Conservation (phyloP, 1,284 basidiomycete species). For the Leccinum variabile region DNA sequence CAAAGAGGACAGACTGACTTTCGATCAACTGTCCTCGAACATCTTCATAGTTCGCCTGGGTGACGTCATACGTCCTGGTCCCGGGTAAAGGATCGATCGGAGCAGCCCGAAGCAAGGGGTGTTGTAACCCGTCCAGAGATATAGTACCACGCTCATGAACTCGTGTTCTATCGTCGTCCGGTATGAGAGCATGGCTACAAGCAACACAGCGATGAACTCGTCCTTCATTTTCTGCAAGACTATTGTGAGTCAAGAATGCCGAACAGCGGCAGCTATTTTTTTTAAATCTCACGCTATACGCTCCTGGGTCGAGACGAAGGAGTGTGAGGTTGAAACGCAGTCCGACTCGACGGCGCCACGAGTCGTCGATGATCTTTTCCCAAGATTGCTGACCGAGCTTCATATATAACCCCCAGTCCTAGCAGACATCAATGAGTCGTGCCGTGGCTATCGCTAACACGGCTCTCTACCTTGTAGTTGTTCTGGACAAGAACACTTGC, state of each 20-base stretch:
- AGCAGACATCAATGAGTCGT: conserved; percentile 9
- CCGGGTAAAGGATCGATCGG: conserved; percentile 23
- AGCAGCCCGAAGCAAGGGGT: conserved; percentile 48
- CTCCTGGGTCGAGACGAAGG: conserved; percentile 60
- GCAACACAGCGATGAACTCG: conserved; percentile 56
- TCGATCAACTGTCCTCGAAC: conserved; percentile 29
- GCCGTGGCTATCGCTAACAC: not conserved
- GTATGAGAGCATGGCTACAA: conserved; percentile 55
- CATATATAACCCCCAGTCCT: conserved; percentile 71
- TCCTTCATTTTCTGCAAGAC: conserved; percentile 48
- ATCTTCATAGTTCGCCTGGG: conserved; percentile 15
- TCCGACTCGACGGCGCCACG: conserved; percentile 62
- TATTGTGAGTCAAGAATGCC: not conserved
- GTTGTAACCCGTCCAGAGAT: conserved; percentile 51
- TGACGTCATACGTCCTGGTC: conserved; percentile 27
- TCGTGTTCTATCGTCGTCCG: conserved; percentile 59
- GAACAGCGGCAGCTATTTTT: not conserved
- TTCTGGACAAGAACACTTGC: conserved; percentile 67
- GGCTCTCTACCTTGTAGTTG: conserved; percentile 45
- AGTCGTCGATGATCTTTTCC: conserved; percentile 55
- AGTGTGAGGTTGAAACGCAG: conserved; percentile 70
- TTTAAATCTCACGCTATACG: conserved; percentile 53
- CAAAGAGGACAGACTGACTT: conserved; percentile 20
- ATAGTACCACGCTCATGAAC: conserved; percentile 53
- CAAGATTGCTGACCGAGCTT: conserved; percentile 59